Conservation (phyloP, 352 stramenopile genomes). For the Phytophthora cactorum region DNA sequence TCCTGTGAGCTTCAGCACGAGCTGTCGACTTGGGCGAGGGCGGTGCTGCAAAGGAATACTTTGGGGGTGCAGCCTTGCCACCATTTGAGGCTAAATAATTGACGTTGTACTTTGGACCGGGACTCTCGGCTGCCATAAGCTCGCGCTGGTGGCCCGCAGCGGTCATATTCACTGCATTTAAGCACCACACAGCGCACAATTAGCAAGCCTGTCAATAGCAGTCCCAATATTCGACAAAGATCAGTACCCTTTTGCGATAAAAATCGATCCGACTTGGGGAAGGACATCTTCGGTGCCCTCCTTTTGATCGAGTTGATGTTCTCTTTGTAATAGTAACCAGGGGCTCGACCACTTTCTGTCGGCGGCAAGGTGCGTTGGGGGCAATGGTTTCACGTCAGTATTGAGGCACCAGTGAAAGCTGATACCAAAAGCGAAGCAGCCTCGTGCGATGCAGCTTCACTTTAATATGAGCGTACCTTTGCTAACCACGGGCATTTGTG, state of each 20-base stretch:
- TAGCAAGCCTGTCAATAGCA: background rate
- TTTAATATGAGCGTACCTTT: constrained; percentile 47
- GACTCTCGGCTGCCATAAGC: constrained; percentile 77
- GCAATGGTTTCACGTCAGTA: constrained; percentile 11
- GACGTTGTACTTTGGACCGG: constrained; percentile 87
- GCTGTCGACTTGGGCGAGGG: constrained; percentile 27
- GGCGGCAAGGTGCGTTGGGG: background rate
- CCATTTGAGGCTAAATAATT: constrained; percentile 57
- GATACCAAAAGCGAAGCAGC: background rate
- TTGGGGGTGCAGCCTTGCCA: constrained; percentile 54
- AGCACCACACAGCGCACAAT: background rate
- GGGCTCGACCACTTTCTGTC: constrained; percentile 63
- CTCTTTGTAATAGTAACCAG: constrained; percentile 70
- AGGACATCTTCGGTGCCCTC: constrained; percentile 71
- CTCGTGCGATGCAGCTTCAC: no score
- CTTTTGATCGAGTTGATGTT: constrained; percentile 70
- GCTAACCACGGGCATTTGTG: constrained; percentile 59
- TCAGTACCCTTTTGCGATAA: constrained; percentile 77
- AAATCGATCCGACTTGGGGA: constrained; percentile 82
- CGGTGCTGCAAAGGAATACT: constrained; percentile 72
- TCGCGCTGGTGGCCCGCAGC: constrained; percentile 70
- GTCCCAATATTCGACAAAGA: background rate
- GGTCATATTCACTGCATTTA: constrained; percentile 66
- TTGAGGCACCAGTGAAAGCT: background rate
- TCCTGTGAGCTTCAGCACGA: constrained; percentile 55